Evolutionary conservation across 805 yeast species (phyloP), one percentile per base, ranked within the genome.

Genomic region (Komagataella pastoris): DNA sequence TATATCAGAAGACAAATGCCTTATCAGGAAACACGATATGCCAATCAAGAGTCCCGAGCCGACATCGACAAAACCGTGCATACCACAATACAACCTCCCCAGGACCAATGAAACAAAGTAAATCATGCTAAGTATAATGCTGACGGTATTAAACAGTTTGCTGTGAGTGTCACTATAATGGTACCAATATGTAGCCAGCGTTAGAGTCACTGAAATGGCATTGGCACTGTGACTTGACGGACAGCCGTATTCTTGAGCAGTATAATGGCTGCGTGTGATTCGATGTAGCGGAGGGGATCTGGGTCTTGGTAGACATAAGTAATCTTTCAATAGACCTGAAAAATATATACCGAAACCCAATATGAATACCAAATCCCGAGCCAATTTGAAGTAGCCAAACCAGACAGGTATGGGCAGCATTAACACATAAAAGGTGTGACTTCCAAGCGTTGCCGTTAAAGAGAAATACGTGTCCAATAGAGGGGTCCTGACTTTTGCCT

Each of bases 211-310:
- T 0, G 88, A 84, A 0, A 95, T 81, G 4, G 97, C 97, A 65
- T 91, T 93, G 40, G 97, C 95, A n/a, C 91, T 76, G 65, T 91
- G 99, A 3, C 95, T 83, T 46, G 89, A 80, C 0, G 98, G 99
- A 59, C 90, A 88, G 3, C 99, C 99, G 65, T 91, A 91, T 64
- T 91, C 99, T 59, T 84, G 80, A 2, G 95, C 78, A 0, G 98
- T 93, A 57, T 88, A 87, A n/a, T 85, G 83, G 53, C 90, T 82
- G 80, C 91, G 76, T 7, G 98, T 89, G 58, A 91, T 81, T 59
- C 99, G 74, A 61, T 83, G 87, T 46, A 91, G 66, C 0, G 99
- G 98, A 1, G 99, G 98, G 1, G 96, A 83, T 54, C 79, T 68
- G 1, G 99, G 99, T 54, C 99, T 73, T 18, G 99, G 99, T 49